phyloP scores from a whole-genome alignment of 352 stramenopile species.

The Pythium monospermum region DNA sequence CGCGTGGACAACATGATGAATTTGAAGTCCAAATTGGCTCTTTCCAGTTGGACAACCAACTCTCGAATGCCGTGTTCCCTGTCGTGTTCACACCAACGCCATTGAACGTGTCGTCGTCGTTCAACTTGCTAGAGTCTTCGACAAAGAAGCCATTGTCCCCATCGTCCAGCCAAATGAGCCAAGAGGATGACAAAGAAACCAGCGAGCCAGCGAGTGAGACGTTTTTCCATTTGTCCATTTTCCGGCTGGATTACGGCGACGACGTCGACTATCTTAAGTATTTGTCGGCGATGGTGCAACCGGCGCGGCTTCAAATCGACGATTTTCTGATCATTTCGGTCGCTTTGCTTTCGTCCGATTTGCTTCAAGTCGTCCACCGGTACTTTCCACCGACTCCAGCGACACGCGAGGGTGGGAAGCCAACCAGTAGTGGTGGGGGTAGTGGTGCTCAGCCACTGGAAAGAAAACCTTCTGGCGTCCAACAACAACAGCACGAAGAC shows the following conservation, averaged over 20 bases:
- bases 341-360: conserved; percentile 37
- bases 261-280: conserved; percentile 89
- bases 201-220: conserved; percentile 19
- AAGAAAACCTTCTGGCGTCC: neutral
- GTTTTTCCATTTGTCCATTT: conserved; percentile 76
- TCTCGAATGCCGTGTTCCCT: conserved; percentile 66
- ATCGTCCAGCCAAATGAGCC: neutral
- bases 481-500: neutral
- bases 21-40: conserved; percentile 79
- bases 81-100: conserved; percentile 76
- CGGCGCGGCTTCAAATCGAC: conserved; percentile 51
- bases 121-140: conserved; percentile 19
- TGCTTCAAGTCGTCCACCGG: conserved; percentile 33
- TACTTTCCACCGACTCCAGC: conserved; percentile 25
- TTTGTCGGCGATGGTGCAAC: conserved; percentile 77
- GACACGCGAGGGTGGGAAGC: neutral
- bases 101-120: conserved; percentile 23
- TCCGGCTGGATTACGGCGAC: conserved; percentile 73
- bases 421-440: neutral
- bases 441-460: no score
- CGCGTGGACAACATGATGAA: conserved; percentile 69
- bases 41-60: conserved; percentile 83
- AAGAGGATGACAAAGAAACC: conserved; percentile 7
- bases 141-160: conserved; percentile 15
- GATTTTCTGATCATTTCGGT: conserved; percentile 54